These are phyloP conservation scores for Auxenochlorella protothecoides DNA, from an alignment of 139 green algal genomes.

Conservation along the genomic window DNA sequence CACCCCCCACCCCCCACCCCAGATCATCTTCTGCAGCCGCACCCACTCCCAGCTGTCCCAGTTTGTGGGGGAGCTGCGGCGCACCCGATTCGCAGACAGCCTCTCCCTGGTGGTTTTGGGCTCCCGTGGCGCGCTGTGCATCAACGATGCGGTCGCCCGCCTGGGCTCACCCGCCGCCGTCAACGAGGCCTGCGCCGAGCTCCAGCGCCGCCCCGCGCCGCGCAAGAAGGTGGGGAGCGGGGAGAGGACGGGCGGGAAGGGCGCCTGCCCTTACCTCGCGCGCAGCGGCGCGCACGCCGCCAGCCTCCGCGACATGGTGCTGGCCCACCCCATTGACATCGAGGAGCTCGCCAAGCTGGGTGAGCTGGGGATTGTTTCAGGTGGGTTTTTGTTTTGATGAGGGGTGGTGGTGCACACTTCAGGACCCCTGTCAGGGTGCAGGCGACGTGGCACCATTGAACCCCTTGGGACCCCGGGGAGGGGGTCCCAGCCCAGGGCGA, in stretches of 20 bases:
- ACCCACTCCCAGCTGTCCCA: conserved; percentile 96
- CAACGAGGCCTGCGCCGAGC: conserved; percentile 84
- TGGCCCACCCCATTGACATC: conserved; percentile 74
- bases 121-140: conserved; percentile 65
- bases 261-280: conserved; percentile 20
- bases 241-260: neutral
- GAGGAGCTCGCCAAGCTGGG: conserved; percentile 71
- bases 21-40: conserved; percentile 87
- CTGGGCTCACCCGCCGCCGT: conserved; percentile 43
- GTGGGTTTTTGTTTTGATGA: too few relatives aligned
- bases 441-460: too few relatives aligned
- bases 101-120: conserved; percentile 56
- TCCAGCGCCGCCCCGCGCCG: conserved; percentile 38
- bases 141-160: conserved; percentile 67
- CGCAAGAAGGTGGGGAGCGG: neutral
- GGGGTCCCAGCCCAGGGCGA: too few relatives aligned
- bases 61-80: conserved; percentile 61
- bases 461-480: too few relatives aligned
- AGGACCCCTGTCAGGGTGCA: too few relatives aligned
- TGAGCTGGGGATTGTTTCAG: neutral
- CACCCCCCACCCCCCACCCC: neutral
- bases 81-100: conserved; percentile 48
- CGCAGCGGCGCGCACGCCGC: conserved; percentile 8
- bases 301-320: conserved; percentile 26
- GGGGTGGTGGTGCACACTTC: too few relatives aligned